These are phyloP conservation scores for Solanum phureja DNA, from an alignment of 257 asterid genomes.

Conservation along the genomic window DNA sequence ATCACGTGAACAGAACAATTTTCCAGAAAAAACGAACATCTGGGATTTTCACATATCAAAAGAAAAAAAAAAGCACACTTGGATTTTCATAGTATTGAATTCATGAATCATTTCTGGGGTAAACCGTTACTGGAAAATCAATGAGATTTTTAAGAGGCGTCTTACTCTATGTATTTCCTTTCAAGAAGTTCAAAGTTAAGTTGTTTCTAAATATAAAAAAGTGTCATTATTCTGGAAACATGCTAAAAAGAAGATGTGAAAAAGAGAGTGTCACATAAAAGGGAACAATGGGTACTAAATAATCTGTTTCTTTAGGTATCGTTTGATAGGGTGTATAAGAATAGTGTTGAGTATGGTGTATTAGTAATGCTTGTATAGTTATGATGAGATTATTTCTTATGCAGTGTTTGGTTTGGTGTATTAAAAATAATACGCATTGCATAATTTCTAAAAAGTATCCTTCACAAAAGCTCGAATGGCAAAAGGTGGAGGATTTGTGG, in stretches of 20 bases:
- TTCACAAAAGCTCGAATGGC: too few species aligned
- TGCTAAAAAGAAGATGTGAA: background rate
- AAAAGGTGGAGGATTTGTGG: too few species aligned
- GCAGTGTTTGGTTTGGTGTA: too few species aligned
- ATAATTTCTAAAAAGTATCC: too few species aligned
- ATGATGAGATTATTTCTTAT: too few species aligned
- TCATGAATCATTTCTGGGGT: background rate
- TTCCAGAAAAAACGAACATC: too few species aligned
- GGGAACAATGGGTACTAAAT: background rate
- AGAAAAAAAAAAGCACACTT: background rate
- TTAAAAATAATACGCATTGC: too few species aligned
- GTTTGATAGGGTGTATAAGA: background rate
- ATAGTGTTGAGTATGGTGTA: background rate
- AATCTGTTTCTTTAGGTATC: background rate
- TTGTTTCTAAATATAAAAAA: background rate
- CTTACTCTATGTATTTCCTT: background rate
- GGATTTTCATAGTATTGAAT: background rate
- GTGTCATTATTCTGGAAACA: background rate
- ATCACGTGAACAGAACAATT: background rate
- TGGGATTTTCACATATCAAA: background rate
- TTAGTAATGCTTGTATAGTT: background rate
- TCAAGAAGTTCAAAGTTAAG: background rate
- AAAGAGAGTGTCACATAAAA: background rate
- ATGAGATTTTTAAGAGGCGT: background rate
- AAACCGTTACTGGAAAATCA: background rate